Base-by-base conservation (phyloP, 495 filamentous ascomycete genomes). In the Eremomyces bilateralis region DNA sequence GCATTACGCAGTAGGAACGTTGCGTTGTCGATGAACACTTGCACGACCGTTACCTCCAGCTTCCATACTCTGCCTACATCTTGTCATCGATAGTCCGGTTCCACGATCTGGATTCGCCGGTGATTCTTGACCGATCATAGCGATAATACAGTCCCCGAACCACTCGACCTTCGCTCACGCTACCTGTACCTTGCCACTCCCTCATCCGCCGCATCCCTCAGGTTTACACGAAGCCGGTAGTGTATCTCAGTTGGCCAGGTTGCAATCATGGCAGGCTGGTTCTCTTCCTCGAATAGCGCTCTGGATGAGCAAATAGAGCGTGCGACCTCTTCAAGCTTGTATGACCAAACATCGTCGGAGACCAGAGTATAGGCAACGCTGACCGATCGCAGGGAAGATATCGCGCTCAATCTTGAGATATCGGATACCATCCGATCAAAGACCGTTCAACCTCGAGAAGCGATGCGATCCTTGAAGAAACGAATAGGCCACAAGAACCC, bases 231-330 rank as follows among this genome's bases (percentile, higher is more conserved):
- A n/a, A n/a, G n/a, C n/a, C n/a, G n/a, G n/a, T n/a, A n/a, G n/a
- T n/a, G n/a, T n/a, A n/a, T n/a, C n/a, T n/a, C n/a, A n/a, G n/a
- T n/a, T n/a, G n/a, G 24, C 6, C 8, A 27, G 24, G 8, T 27
- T 27, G 24, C 44, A 51, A 45, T 31, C 61, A 91, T 93, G 80
- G 66, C 77, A 42, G 70, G 82, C 48, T 94, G 88, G 80, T 93
- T 88, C 61, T 78, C 75, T 28, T 41, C 44, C 30, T 80, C 77
- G 34, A 74, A 75, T 50, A 78, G 70, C 31, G 80, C 81, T 50
- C 69, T 97, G 52, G 90, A 97, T 53, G 81, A 90, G 53, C 88
- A 95, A 62, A 76, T 97, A 44, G 88, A 93, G 51, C 76, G 75
- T 54, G 88, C 88, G 29, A 97, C 88, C 12, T 72, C 74, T 21